Base-by-base conservation (phyloP, 352 stramenopile species). In the Phytophthora litchii region DNA sequence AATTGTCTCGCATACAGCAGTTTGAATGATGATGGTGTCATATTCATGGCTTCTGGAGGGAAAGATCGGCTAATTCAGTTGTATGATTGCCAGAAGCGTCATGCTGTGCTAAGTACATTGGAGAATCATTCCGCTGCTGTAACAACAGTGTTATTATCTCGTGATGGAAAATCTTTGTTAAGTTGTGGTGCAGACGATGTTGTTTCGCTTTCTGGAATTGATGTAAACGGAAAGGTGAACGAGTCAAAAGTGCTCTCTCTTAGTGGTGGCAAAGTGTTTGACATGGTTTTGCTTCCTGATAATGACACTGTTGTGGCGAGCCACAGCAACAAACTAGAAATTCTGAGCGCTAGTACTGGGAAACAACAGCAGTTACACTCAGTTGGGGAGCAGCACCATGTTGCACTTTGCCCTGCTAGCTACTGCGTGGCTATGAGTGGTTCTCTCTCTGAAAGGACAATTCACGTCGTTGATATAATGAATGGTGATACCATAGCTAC, bases 381-480 rank as follows among this genome's bases (percentile, higher is more conserved):
- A 14, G 72, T 92, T 3, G 86, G 83, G 12, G 88, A 94, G 43
- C 83, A 93, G 38, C 80, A 90, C 25, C 83, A 76, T 14, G 64
- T 92, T 34, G 82, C 74, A 17, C 52, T 92, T 41, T 90, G 83
- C 37, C 82, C 86, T 0, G 83, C 72, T 12, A 81, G 78, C 21
- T 86, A 71, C 16, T 91, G 80, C 46, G 78, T 92, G 8, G 94
- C 88, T 7, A 79, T 95, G 55, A 92, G 88, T 43, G 85, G 83
- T 1, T 95, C 88, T 2, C 36, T 83, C 4, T 80, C 85, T 9
- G 88, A 97, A 44, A 96, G 90, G 63, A 89, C 64, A 14, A 92
- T 98, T 37, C 73, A 89, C n/a, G 38, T 98, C 1, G 64, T 96
- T 1, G 89, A 97, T 41, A 72, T 97, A 17, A 71, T 75, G 11